These are phyloP conservation scores for Trichoderma sp. DNA, from an alignment of 2,329 filamentous ascomycete genomes.

Conservation along the genomic window DNA sequence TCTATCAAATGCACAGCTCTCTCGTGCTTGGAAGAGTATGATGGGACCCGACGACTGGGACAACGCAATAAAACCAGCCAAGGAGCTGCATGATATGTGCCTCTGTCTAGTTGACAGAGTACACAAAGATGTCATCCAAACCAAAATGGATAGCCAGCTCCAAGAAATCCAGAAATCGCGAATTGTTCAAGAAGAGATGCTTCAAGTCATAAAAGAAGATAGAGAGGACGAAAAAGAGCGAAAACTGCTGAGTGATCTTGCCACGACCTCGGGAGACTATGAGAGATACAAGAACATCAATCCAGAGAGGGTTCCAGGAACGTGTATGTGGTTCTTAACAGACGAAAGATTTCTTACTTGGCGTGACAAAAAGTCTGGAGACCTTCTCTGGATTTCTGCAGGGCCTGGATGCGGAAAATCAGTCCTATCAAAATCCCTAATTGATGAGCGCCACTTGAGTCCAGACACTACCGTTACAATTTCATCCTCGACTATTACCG, in stretches of 20 bases:
- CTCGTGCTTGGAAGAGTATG: conserved; percentile 25
- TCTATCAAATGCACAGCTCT: conserved; percentile 25
- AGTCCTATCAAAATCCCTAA: conserved; percentile 24
- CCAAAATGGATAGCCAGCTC: neutral
- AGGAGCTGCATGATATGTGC: neutral
- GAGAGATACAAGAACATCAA: conserved; percentile 34
- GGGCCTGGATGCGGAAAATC: conserved; percentile 40
- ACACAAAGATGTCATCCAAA: neutral
- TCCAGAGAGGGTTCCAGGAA: conserved; percentile 30
- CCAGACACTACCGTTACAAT: neutral
- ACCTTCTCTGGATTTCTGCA: conserved; percentile 37
- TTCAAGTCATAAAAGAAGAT: neutral
- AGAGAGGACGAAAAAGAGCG: neutral
- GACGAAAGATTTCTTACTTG: conserved; percentile 32
- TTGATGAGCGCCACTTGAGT: conserved; percentile 30
- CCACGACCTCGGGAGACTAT: conserved; percentile 26
- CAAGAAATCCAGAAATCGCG: conserved; percentile 4
- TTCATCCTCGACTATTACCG: neutral
- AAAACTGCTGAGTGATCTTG: conserved; percentile 25
- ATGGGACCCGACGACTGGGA: conserved; percentile 20
- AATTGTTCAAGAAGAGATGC: neutral
- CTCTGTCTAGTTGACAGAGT: neutral
- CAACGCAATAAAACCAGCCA: neutral
- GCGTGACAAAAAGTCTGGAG: conserved; percentile 27
- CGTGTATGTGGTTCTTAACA: conserved; percentile 38